Conservation (phyloP, 2,329 filamentous ascomycete genomes). For the Penicillium janthinellum region DNA sequence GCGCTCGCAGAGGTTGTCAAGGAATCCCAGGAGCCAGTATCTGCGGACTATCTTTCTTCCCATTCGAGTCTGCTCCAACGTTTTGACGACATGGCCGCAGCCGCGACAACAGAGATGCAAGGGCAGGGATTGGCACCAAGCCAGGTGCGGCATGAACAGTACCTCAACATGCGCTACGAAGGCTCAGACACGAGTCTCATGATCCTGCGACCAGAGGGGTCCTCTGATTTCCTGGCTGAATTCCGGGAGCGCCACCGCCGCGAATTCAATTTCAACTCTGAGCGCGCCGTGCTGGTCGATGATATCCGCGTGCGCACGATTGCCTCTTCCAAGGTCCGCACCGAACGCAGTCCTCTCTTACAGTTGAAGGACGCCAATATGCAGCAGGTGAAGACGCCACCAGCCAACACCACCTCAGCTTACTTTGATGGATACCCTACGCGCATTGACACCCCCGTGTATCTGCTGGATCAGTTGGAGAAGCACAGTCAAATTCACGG, state of each 20-base stretch:
- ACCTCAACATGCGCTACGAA: conserved; percentile 53
- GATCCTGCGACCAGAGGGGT: conserved; percentile 64
- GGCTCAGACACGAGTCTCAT: conserved; percentile 55
- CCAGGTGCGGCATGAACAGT: conserved; percentile 48
- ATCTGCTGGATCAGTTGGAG: conserved; percentile 37
- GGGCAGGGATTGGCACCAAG: conserved; percentile 47
- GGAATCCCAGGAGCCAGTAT: conserved; percentile 69
- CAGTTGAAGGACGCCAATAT: conserved; percentile 56
- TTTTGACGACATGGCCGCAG: conserved; percentile 73
- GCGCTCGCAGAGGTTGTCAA: conserved; percentile 90
- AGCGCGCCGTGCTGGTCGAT: conserved; percentile 83
- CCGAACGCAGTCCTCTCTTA: conserved; percentile 66
- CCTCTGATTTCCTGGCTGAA: conserved; percentile 79
- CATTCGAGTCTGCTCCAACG: conserved; percentile 61
- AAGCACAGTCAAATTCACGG: conserved; percentile 51
- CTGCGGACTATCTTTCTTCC: conserved; percentile 54
- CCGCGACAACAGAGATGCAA: conserved; percentile 47
- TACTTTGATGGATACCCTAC: conserved; percentile 40
- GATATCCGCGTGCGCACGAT: conserved; percentile 88
- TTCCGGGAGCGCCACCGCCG: conserved; percentile 86
- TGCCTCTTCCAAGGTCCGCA: conserved; percentile 64
- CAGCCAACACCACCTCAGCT: conserved; percentile 49
- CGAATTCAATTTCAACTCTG: conserved; percentile 87
- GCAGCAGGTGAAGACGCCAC: conserved; percentile 62
- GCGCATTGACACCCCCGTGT: conserved; percentile 40